Evolutionary conservation across 1,284 basidiomycete genomes (phyloP).

Genomic region (Puccinia hordei): DNA sequence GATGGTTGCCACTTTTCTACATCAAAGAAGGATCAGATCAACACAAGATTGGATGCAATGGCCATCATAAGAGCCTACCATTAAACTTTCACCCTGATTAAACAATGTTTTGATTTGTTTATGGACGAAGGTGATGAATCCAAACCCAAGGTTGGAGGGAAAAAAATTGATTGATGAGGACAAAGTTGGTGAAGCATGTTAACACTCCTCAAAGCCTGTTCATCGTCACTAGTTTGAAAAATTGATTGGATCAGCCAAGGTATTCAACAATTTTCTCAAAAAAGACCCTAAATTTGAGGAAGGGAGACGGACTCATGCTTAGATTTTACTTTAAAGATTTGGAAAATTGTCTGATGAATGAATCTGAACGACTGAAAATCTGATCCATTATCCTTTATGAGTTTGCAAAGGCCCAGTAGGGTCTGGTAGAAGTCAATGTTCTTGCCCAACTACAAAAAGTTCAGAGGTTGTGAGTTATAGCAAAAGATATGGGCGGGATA

Average conservation of each 20-base stretch:
- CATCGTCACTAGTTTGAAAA: constrained; percentile 4
- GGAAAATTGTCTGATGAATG: constrained; percentile 34
- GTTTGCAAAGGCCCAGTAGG: constrained; percentile 18
- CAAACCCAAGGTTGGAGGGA: background rate
- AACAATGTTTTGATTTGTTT: constrained; percentile 20
- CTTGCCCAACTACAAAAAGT: constrained; percentile 24
- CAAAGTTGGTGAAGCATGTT: background rate
- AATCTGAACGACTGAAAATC: constrained; percentile 20
- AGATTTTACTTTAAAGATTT: constrained; percentile 34
- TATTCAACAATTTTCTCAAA: background rate
- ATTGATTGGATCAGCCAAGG: background rate
- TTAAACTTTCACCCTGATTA: constrained; percentile 24
- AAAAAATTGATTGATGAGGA: background rate
- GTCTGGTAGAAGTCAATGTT: constrained; percentile 10
- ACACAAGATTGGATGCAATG: background rate
- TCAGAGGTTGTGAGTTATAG: background rate
- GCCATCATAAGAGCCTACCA: background rate
- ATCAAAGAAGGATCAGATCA: background rate
- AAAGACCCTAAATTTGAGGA: background rate
- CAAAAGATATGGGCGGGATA: background rate
- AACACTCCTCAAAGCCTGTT: background rate
- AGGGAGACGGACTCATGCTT: constrained; percentile 29
- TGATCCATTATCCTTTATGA: constrained; percentile 29
- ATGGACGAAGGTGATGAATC: constrained; percentile 29
- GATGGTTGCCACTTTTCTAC: constrained; percentile 20